Conservation (phyloP, 176 grass and related monocot species). For the Neostapfia colusana region DNA sequence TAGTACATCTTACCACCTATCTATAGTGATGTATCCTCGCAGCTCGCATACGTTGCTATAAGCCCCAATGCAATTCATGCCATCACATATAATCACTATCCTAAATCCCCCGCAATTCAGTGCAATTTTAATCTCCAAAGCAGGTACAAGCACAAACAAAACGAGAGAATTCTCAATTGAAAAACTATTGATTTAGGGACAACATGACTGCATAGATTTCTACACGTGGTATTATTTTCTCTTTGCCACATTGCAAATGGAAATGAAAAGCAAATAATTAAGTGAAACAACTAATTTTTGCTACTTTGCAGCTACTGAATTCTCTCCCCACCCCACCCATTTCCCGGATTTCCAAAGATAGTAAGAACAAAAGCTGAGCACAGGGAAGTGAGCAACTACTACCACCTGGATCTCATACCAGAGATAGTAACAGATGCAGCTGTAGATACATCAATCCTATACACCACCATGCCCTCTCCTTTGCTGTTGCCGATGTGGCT, state of each 20-base stretch:
- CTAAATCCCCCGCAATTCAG: background rate
- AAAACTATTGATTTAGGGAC: slow-evolving; percentile 9
- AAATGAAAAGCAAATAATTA: slow-evolving; percentile 27
- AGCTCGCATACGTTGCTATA: background rate
- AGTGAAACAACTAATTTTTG: slow-evolving; percentile 39
- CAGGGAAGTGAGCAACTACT: slow-evolving; percentile 36
- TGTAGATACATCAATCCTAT: slow-evolving; percentile 54
- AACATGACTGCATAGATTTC: slow-evolving; percentile 27
- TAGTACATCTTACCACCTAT: background rate
- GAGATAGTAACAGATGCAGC: slow-evolving; percentile 49
- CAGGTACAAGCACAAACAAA: slow-evolving; percentile 26
- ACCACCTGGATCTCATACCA: slow-evolving; percentile 72
- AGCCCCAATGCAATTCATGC: background rate
- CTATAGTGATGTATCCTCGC: background rate
- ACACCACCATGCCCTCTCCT: slow-evolving; percentile 39
- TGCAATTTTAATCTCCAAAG: background rate
- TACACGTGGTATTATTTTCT: slow-evolving; percentile 48
- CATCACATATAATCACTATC: background rate
- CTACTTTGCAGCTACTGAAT: slow-evolving; percentile 66
- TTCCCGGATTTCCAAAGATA: slow-evolving; percentile 43
- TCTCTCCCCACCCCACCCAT: slow-evolving; percentile 36
- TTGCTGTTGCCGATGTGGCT: slow-evolving; percentile 24
- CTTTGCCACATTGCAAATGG: slow-evolving; percentile 29
- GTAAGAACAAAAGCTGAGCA: slow-evolving; percentile 41
- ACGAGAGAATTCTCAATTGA: slow-evolving; percentile 6